Conservation (phyloP, 352 stramenopile species). For the Elongisporangium anandrum region DNA sequence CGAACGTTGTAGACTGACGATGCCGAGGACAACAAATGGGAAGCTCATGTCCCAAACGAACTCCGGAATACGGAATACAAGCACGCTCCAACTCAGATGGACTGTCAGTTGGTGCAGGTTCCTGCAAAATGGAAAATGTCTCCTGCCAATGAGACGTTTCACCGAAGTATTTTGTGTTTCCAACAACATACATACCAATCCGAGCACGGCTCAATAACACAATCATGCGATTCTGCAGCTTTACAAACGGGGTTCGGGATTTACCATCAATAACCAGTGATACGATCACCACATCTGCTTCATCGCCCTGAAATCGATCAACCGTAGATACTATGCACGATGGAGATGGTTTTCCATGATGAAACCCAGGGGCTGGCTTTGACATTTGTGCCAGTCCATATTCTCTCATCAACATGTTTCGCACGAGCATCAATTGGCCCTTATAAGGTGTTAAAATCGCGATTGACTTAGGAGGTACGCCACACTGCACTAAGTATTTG, state of each 20-base stretch:
- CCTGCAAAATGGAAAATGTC: conserved; percentile 54
- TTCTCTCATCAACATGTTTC: conserved; percentile 55
- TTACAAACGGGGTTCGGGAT: conserved; percentile 85
- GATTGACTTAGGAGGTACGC: conserved; percentile 64
- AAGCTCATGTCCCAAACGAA: conserved; percentile 46
- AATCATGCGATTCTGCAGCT: conserved; percentile 87
- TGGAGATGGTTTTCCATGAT: conserved; percentile 17
- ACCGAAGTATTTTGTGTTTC: conserved; percentile 80
- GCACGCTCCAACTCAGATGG: conserved; percentile 6
- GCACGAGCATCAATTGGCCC: conserved; percentile 82
- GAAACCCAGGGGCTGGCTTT: conserved; percentile 16
- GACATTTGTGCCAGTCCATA: conserved; percentile 20
- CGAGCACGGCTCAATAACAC: conserved; percentile 83
- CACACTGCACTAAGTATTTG: conserved; percentile 74
- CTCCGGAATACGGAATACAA: conserved; percentile 32
- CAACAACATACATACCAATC: conserved; percentile 83
- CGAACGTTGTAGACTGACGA: conserved; percentile 27
- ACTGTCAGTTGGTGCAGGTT: conserved; percentile 38
- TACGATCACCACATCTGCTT: conserved; percentile 85
- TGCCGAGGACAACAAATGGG: conserved; percentile 82
- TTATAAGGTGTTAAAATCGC: conserved; percentile 90
- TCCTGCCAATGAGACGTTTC: conserved; percentile 72
- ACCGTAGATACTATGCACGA: conserved; percentile 78
- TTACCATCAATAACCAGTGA: conserved; percentile 88
- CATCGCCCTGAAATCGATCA: conserved; percentile 88